These are phyloP conservation scores for Apostasia shenzhenica DNA, from an alignment of 106 monocot species.

Conservation along the genomic window DNA sequence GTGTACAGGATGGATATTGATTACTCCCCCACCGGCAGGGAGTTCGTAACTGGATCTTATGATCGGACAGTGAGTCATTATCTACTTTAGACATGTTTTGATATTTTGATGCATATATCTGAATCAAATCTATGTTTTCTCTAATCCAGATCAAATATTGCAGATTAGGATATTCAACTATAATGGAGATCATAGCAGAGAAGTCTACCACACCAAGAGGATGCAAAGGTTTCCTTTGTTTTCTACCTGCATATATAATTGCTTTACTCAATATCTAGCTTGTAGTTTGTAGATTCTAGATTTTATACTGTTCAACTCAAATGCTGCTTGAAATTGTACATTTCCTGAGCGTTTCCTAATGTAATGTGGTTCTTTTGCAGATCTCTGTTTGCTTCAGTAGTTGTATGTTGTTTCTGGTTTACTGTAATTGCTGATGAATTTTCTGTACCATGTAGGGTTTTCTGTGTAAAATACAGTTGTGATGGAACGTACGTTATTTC, in stretches of 20 bases:
- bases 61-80: slow-evolving; percentile 77
- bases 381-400: too few relatives aligned
- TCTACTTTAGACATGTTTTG: background rate
- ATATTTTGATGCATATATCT: background rate
- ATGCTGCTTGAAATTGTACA: background rate
- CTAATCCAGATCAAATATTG: slow-evolving; percentile 2
- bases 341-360: background rate
- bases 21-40: slow-evolving; percentile 95
- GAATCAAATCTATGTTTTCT: too few relatives aligned
- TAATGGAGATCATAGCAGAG: slow-evolving; percentile 85
- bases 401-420: too few relatives aligned
- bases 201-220: slow-evolving; percentile 96
- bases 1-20: slow-evolving; percentile 93
- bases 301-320: background rate
- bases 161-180: slow-evolving; percentile 92
- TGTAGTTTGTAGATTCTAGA: background rate
- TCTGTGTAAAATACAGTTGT: slow-evolving; percentile 82
- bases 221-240: slow-evolving; percentile 80
- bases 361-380: background rate
- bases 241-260: too few relatives aligned
- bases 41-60: slow-evolving; percentile 99
- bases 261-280: background rate
- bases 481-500: slow-evolving; percentile 89
- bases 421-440: background rate
- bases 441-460: slow-evolving; percentile 52